These are phyloP conservation scores for Myxozyma neotropica DNA, from an alignment of 805 yeast species.

Conservation along the genomic window DNA sequence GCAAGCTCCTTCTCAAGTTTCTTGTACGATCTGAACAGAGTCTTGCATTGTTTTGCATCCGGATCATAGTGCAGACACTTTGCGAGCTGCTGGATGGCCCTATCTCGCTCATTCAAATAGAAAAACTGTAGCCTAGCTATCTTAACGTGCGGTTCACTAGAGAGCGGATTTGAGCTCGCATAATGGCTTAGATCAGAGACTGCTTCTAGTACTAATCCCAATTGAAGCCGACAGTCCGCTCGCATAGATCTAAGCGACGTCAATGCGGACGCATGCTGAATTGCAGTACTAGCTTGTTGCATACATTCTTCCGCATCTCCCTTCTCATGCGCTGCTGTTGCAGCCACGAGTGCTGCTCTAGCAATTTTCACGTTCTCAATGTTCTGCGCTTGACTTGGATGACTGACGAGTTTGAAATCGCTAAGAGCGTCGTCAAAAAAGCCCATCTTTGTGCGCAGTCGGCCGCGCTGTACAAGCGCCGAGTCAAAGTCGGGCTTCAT, in stretches of 20 bases:
- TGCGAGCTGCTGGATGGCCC: conserved; percentile 55
- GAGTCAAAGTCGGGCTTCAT: conserved; percentile 43
- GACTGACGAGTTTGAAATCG: conserved; percentile 35
- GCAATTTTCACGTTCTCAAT: conserved; percentile 31
- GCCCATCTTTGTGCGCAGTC: conserved; percentile 42
- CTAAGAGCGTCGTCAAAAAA: conserved; percentile 30
- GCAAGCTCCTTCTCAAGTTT: conserved; percentile 27
- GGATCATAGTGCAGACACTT: conserved; percentile 78
- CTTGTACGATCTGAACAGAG: conserved; percentile 34
- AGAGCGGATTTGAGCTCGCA: conserved; percentile 36
- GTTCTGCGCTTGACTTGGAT: conserved; percentile 29
- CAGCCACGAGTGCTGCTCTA: conserved; percentile 26
- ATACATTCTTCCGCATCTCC: conserved; percentile 37
- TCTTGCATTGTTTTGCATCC: conserved; percentile 64
- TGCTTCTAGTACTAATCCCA: conserved; percentile 42
- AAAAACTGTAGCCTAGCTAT: conserved; percentile 50
- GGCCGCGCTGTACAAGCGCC: conserved; percentile 43
- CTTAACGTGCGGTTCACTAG: conserved; percentile 37
- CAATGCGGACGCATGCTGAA: conserved; percentile 39
- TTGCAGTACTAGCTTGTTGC: conserved; percentile 36
- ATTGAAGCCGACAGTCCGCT: conserved; percentile 41
- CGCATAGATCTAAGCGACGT: conserved; percentile 39
- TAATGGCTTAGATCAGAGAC: conserved; percentile 42
- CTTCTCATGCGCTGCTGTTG: conserved; percentile 17
- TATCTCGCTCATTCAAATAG: conserved; percentile 56